Percentiles rank a stretch among this genome's conserved stretches.
Conservation (phyloP, 257 asterid genomes). For the Anisodus acutangulus region DNA sequence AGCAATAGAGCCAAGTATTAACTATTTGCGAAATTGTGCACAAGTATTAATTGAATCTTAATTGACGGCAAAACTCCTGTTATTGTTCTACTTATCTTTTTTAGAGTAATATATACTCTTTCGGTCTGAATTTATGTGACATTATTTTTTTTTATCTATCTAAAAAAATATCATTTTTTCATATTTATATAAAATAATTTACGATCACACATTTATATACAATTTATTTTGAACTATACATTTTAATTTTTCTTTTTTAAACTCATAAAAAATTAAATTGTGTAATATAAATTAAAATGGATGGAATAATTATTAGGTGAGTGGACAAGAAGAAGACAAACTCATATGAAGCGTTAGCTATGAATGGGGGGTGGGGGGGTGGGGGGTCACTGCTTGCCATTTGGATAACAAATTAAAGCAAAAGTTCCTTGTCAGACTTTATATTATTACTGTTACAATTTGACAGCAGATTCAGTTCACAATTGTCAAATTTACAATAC, state of each 20-base stretch:
- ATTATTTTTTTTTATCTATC: too few species aligned
- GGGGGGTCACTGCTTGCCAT: constrained; percentile 13
- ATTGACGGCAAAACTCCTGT: background rate
- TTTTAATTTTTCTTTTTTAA: too few species aligned
- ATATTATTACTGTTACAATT: background rate
- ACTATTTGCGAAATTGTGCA: background rate
- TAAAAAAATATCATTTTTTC: too few species aligned
- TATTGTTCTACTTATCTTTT: background rate
- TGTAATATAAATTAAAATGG: too few species aligned
- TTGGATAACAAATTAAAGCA: constrained; percentile 16
- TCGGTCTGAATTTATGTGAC: too few species aligned
- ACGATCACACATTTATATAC: too few species aligned
- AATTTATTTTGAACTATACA: too few species aligned
- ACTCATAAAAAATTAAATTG: too few species aligned
- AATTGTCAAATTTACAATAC: background rate
- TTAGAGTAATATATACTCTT: background rate
- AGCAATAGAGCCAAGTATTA: background rate
- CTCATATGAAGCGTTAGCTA: constrained; percentile 17
- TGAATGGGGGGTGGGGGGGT: background rate
- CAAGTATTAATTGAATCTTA: background rate
- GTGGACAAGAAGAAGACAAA: constrained; percentile 25
- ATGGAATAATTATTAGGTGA: background rate
- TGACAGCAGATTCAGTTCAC: background rate
- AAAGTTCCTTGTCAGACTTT: background rate
- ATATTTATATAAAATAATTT: too few species aligned